Percentiles rank a stretch among this genome's conserved stretches.
These are phyloP conservation scores for Triticum dicoccoides DNA, from an alignment of 176 grass and related monocot genomes.

Conservation along the genomic window DNA sequence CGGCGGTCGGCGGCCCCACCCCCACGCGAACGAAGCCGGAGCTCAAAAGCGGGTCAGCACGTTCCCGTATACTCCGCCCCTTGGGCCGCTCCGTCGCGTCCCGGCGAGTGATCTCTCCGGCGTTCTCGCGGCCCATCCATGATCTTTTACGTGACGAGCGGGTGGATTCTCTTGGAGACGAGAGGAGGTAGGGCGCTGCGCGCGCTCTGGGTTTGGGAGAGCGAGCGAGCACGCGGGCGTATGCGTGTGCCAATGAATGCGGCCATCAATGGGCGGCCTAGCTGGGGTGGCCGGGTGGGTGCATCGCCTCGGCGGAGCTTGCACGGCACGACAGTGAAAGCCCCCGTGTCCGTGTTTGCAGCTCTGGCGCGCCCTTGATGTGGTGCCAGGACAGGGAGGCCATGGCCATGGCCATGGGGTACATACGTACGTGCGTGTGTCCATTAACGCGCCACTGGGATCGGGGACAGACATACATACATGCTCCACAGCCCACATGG, in stretches of 20 bases:
- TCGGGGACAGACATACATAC: neutral
- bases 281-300: neutral
- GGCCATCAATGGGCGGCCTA: neutral
- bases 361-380: neutral
- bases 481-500: neutral
- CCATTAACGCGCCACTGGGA: neutral
- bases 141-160: neutral
- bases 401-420: neutral
- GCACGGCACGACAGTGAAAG: conserved; percentile 9
- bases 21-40: neutral
- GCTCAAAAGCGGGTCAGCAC: neutral
- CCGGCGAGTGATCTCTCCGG: neutral
- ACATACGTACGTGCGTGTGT: neutral
- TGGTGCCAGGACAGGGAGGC: neutral
- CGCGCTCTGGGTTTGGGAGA: neutral
- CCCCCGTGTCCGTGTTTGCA: neutral
- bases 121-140: neutral
- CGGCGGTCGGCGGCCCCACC: neutral
- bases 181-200: neutral
- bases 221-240: neutral
- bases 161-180: neutral
- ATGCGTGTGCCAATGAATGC: neutral
- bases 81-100: no score
- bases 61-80: neutral
- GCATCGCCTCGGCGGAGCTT: neutral